These are phyloP conservation scores for Sphaerulina musiva DNA, from an alignment of 2,329 filamentous ascomycete species.

Conservation along the genomic window DNA sequence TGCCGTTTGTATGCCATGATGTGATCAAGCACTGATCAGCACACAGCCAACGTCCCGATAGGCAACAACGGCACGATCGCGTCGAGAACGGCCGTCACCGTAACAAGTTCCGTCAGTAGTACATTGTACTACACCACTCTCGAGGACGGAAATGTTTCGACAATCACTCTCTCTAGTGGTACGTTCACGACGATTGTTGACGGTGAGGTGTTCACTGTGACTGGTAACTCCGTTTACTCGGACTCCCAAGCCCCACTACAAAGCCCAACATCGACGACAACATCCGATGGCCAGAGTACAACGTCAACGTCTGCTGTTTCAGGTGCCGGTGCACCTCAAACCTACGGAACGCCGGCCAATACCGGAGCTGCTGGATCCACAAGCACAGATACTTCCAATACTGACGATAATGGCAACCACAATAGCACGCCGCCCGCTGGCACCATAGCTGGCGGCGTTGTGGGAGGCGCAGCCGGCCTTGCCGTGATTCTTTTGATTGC, in stretches of 20 bases:
- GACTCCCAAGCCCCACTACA: slow-evolving; percentile 10
- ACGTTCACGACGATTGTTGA: slow-evolving; percentile 26
- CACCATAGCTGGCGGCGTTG: slow-evolving; percentile 55
- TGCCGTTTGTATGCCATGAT: not conserved
- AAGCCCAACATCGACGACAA: slow-evolving; percentile 6
- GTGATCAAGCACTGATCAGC: slow-evolving; percentile 10
- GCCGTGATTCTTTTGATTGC: slow-evolving; percentile 47
- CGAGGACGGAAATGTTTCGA: slow-evolving; percentile 22
- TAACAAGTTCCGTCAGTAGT: slow-evolving; percentile 12
- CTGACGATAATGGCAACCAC: slow-evolving; percentile 1
- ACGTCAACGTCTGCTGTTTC: slow-evolving; percentile 15
- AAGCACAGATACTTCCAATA: slow-evolving; percentile 9
- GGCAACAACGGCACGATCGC: slow-evolving; percentile 20
- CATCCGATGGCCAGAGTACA: slow-evolving; percentile 2
- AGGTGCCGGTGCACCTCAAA: slow-evolving; percentile 5
- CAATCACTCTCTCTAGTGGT: slow-evolving; percentile 19
- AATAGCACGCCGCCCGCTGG: slow-evolving; percentile 40
- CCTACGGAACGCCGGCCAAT: slow-evolving; percentile 10
- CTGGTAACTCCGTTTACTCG: slow-evolving; percentile 11
- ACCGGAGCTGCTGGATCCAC: slow-evolving; percentile 9
- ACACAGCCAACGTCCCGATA: slow-evolving; percentile 17
- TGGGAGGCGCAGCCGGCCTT: slow-evolving; percentile 55
- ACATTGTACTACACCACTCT: slow-evolving; percentile 25
- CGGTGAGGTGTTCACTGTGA: slow-evolving; percentile 24
- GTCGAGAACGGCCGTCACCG: slow-evolving; percentile 18